phyloP scores from a whole-genome alignment of 768 basidiomycete genomes.

The Lentinula sp. region DNA sequence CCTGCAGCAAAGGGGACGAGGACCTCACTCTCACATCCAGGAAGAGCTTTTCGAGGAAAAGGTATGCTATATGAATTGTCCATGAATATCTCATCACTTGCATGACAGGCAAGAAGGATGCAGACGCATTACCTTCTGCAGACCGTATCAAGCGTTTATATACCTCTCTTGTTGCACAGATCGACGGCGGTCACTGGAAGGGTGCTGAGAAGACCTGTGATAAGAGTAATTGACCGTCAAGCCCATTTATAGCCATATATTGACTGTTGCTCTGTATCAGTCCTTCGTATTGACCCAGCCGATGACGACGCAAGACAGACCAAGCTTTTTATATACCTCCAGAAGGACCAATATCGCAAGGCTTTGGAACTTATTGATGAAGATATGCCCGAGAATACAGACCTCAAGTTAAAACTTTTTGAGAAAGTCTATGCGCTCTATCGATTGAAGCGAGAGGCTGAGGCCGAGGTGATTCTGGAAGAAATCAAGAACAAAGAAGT shows the following conservation, averaged over 20 bases:
- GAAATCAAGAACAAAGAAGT: slow-evolving; percentile 38
- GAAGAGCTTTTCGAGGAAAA: slow-evolving; percentile 2
- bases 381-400: neutral
- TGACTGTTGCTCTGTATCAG: slow-evolving; percentile 30
- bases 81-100: neutral
- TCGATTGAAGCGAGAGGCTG: slow-evolving; percentile 69
- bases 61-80: neutral
- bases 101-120: neutral
- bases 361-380: slow-evolving; percentile 58
- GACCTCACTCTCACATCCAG: neutral
- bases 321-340: slow-evolving; percentile 81
- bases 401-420: slow-evolving; percentile 31
- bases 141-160: slow-evolving; percentile 56
- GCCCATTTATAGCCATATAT: slow-evolving; percentile 9
- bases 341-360: slow-evolving; percentile 73
- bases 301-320: slow-evolving; percentile 75
- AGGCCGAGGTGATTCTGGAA: slow-evolving; percentile 51
- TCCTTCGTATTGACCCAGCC: slow-evolving; percentile 59
- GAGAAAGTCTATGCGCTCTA: slow-evolving; percentile 83
- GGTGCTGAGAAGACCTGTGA: slow-evolving; percentile 91
- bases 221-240: slow-evolving; percentile 56
- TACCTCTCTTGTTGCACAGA: slow-evolving; percentile 77
- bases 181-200: slow-evolving; percentile 81
- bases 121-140: slow-evolving; percentile 5
- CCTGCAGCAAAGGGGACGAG: neutral